Conservation (phyloP, 2,329 filamentous ascomycete genomes). For the Gliomastix tumulicola region DNA sequence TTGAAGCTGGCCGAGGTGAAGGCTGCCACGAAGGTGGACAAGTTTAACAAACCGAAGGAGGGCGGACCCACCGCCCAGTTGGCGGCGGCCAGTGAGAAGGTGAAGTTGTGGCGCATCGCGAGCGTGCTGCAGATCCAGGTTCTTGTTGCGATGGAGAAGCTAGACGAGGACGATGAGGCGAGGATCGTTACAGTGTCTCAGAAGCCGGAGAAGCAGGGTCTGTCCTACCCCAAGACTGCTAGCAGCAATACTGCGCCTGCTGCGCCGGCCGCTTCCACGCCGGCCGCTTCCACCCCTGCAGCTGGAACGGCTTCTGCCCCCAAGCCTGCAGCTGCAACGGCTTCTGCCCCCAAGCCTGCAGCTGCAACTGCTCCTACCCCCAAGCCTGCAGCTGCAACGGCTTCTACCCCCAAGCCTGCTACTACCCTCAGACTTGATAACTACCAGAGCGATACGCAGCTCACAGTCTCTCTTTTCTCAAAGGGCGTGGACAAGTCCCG, state of each 20-base stretch:
- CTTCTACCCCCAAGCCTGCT: not conserved
- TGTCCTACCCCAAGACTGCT: constrained; percentile 6
- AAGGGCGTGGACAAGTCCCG: constrained; percentile 32
- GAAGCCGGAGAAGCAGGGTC: constrained; percentile 21
- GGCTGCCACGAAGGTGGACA: constrained; percentile 19
- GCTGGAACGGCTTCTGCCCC: not conserved
- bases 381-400: not conserved
- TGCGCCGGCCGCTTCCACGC: constrained; percentile 6
- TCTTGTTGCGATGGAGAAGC: constrained; percentile 33
- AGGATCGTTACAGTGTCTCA: constrained; percentile 33
- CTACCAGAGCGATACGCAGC: constrained; percentile 23
- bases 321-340: no score
- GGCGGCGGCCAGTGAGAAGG: constrained; percentile 5
- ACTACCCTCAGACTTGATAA: constrained; percentile 18
- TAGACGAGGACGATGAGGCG: constrained; percentile 34
- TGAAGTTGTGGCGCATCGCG: constrained; percentile 28
- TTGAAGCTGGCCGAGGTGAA: constrained; percentile 23
- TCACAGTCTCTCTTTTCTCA: constrained; percentile 33
- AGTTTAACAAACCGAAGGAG: constrained; percentile 13
- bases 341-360: not conserved
- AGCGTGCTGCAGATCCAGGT: constrained; percentile 39
- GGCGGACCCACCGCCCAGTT: not conserved
- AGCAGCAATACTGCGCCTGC: not conserved
- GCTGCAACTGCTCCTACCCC: not conserved
- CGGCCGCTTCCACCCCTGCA: constrained; percentile 1